These are phyloP conservation scores for Camelina hispida DNA, from an alignment of 345 rosid species.

Conservation along the genomic window DNA sequence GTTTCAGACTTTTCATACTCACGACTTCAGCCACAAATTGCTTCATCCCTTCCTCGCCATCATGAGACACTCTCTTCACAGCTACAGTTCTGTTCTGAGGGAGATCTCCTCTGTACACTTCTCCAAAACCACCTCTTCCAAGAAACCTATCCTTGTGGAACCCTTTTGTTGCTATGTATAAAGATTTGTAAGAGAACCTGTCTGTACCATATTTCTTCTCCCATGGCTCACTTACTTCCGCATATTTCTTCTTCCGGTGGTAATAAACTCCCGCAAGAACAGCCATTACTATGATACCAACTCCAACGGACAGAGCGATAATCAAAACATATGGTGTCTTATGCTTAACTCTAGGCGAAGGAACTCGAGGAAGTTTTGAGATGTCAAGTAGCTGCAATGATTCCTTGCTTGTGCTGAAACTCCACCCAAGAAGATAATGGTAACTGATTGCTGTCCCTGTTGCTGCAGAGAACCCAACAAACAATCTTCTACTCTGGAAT, in stretches of 20 bases:
- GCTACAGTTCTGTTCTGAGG: conserved; percentile 46
- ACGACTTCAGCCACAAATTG: conserved; percentile 58
- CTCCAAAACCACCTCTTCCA: conserved; percentile 60
- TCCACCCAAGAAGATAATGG: conserved; percentile 75
- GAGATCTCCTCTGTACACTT: conserved; percentile 52
- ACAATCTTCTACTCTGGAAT: conserved; percentile 47
- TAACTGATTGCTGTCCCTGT: conserved; percentile 48
- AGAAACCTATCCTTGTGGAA: conserved; percentile 52
- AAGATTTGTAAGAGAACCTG: conserved; percentile 48
- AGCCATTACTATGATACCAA: conserved; percentile 25
- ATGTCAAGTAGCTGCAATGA: conserved; percentile 48
- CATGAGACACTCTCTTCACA: conserved; percentile 54
- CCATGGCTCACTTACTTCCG: conserved; percentile 55
- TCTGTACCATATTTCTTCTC: conserved; percentile 52
- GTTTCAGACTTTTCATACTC: conserved; percentile 55
- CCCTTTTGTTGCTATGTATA: conserved; percentile 50
- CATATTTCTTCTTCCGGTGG: conserved; percentile 46
- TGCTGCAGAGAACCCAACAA: conserved; percentile 65
- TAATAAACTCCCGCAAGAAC: conserved; percentile 34
- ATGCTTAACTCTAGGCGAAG: conserved; percentile 44
- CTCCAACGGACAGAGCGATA: conserved; percentile 10
- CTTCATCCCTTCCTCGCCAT: conserved; percentile 52
- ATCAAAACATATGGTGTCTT: conserved; percentile 35
- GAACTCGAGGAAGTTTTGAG: conserved; percentile 60
- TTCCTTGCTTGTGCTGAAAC: conserved; percentile 53